Evolutionary conservation across 345 rosid species (phyloP), one percentile per base, ranked within the genome.

Genomic region (Noccaea bulbosa): DNA sequence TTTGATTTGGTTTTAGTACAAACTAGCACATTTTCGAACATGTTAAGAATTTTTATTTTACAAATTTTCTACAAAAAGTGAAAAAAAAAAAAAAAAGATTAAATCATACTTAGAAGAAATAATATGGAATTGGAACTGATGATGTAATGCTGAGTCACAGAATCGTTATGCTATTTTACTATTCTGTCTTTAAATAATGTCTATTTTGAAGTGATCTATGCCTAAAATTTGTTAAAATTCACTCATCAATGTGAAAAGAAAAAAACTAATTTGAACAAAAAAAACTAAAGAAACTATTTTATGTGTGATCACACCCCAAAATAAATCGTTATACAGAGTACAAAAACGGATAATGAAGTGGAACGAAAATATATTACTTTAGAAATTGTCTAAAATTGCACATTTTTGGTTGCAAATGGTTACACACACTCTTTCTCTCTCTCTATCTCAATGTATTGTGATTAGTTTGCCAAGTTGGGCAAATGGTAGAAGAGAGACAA

Each of bases 401-500:
- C 54, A 55, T 12, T 38, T 62, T 45, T 76, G 8, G 74, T 69
- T 54, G 20, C 33, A 76, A 62, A 62, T 63, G 30, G 79, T 69
- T 55, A 38, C 20, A 69, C 62, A 60, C 66, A 2, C 70, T 62
- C 52, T 69, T 10, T 75, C 30, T 74, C 56, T 74, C 56, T 73
- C 52, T 74, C 54, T 44, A 27, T 68, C 62, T 59, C 14, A 73
- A 53, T 75, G 60, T 68, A 39, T 68, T 69, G 74, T 75, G 70
- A 75, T 75, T 55, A 69, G 74, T 75, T 75, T 69, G 69, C 79
- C 74, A 69, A 69, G 74, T 75, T 75, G 70, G 75, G 71, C 39
- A 69, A 75, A 75, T 54, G 65, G 52, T 46, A 4, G 48, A 68
- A 62, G 70, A 67, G 43, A 70, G 66, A 69, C 66, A 75, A 75